Evolutionary conservation across 176 grass and related monocot genomes (phyloP), one percentile per base, ranked within the genome.

Genomic region (Metroxylon sagu): DNA sequence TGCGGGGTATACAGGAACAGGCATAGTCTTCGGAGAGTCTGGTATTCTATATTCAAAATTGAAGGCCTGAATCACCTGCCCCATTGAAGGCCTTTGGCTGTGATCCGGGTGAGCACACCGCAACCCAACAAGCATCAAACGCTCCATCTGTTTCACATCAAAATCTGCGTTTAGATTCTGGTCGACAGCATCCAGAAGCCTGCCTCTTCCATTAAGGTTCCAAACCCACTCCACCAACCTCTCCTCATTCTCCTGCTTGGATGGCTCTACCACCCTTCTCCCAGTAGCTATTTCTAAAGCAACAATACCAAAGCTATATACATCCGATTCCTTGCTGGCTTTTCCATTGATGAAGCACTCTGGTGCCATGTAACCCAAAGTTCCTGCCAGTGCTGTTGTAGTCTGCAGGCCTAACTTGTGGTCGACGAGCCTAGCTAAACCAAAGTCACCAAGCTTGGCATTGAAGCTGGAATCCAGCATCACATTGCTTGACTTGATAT

Each of bases 251-350:
- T 52, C 64, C 17, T 18, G 25, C 25, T 52, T 25, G 2, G 1
- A 3, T 21, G 29, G 64, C 64, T 66, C 64, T 26, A 66, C 50
- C 49, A 50, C 23, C 25, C 64, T 26, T 16, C 64, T 50, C 19
- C 64, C 64, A 1, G 25, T 53, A 1, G 64, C 64, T 48, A 66
- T 66, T 50, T 66, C 64, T 16, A 66, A 17, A 25, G 50, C 64
- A 25, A 66, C 64, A 15, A 66, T n/a, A 6, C 64, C 64, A 50
- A 66, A 66, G 64, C 64, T 53, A 50, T 66, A 66, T 26, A 66
- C 64, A 50, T 66, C 64, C 5, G 64, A 52, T 26, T 66, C 64
- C 64, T 53, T 66, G 64, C 49, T 54, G 18, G 64, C 64, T 49
- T 53, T 66, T 8, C 64, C 50, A 16, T 48, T 53, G 25, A 53